Base-by-base conservation (phyloP, 768 basidiomycete species). In the Boletus subparvulus region DNA sequence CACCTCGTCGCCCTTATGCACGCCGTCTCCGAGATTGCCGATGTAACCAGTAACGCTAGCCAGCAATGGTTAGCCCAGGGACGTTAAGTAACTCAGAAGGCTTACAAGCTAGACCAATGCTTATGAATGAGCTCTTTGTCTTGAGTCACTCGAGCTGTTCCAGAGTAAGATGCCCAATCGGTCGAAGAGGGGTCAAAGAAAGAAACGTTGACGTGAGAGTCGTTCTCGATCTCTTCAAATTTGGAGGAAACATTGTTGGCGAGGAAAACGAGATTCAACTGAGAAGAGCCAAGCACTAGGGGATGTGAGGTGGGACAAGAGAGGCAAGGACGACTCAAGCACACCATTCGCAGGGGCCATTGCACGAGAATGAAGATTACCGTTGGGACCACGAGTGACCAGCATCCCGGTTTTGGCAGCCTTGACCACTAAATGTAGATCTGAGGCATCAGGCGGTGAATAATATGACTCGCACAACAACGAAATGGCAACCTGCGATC, bases 1-100 rank as follows among this genome's bases (percentile, higher is more conserved):
- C 46, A 79, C 75, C 32, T 79, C 79, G 63, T 87, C 83, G n/a
- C 93, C 94, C 63, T 84, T 87, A 70, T 94, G 93, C 7, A 88
- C 74, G 17, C 90, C 90, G 61, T 96, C 93, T 33, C 86, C 86
- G 52, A 94, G 77, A 67, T 96, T 88, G 37, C 90, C 92, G 63
- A 95, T 95, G 80, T 92, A 97, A 0, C 86, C 88, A 10, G 80
- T 69, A 33, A 83, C 77, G 3, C 88, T 90, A 47, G 21, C 46
- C 45, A 46, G 37, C 3, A 41, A 19, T 4, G 17, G 47, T 62
- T 39, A 55, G 42, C 16, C 48, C 13, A 30, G 19, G 13, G 35
- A 30, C 17, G 56, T 54, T 12, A 46, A 16, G 9, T 6, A 3
- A 12, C 21, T 36, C 39, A 11, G 14, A 33, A 32, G 24, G 70